phyloP scores from a whole-genome alignment of 441 rosid genomes.

The Pelargonium cotyledonis region DNA sequence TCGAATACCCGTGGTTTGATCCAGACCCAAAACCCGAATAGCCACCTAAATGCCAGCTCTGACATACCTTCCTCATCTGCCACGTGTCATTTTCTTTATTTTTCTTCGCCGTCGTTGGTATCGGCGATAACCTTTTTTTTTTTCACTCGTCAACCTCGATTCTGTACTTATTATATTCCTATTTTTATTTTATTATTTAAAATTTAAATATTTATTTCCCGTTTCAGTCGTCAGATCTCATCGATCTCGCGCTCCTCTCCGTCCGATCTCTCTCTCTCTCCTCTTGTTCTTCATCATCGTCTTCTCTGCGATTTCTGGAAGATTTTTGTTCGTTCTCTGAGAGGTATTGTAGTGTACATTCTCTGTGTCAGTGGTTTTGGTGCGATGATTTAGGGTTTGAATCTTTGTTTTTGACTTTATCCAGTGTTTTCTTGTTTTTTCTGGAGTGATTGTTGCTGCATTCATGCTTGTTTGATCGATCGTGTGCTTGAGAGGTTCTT shows the following conservation, averaged over 20 bases:
- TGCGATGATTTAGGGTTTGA: constrained; percentile 5
- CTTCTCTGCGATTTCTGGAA: too few species aligned
- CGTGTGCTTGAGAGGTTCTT: background rate
- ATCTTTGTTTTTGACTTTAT: background rate
- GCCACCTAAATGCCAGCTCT: background rate
- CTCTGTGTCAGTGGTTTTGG: background rate
- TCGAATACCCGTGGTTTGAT: too few species aligned
- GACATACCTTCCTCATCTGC: background rate
- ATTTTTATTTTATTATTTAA: background rate
- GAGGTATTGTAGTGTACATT: background rate
- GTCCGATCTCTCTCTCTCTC: background rate
- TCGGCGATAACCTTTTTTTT: background rate
- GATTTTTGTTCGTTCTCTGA: too few species aligned
- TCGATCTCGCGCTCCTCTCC: background rate
- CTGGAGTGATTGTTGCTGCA: too few species aligned
- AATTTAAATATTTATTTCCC: background rate
- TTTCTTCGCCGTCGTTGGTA: background rate
- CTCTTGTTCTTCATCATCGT: background rate
- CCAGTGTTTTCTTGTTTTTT: background rate
- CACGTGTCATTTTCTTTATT: background rate
- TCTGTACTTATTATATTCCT: background rate
- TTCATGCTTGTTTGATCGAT: background rate
- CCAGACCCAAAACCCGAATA: too few species aligned
- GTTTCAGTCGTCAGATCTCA: background rate
- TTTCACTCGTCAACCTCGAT: background rate